phyloP scores from a whole-genome alignment of 2,329 filamentous ascomycete species.

The Paracorniculantispora psalliotae region DNA sequence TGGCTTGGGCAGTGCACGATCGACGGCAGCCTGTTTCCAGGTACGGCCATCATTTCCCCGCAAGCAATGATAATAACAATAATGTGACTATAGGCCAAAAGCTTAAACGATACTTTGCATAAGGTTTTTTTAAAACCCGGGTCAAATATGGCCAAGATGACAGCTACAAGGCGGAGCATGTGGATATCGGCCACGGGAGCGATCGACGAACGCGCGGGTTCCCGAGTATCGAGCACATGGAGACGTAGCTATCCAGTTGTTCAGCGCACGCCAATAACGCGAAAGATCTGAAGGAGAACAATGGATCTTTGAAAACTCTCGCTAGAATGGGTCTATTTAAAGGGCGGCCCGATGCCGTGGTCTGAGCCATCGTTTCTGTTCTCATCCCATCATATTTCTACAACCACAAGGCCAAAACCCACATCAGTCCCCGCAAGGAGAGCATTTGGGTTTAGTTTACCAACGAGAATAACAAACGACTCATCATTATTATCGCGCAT shows the following conservation, averaged over 20 bases:
- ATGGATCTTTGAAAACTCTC: not conserved
- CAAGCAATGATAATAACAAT: not conserved
- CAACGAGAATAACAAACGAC: not conserved
- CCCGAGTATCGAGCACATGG: not conserved
- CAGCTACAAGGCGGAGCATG: slow-evolving; percentile 9
- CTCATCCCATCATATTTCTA: not conserved
- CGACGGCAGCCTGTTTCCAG: not conserved
- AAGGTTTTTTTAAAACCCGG: not conserved
- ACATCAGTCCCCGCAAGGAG: slow-evolving; percentile 7
- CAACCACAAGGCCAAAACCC: slow-evolving; percentile 5
- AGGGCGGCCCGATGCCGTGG: not conserved
- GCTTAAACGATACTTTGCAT: not conserved
- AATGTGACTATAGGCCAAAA: not conserved
- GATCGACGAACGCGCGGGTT: slow-evolving; percentile 1
- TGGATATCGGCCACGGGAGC: slow-evolving; percentile 11
- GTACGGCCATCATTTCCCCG: not conserved
- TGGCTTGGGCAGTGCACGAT: slow-evolving; percentile 1
- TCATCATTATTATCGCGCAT: slow-evolving; percentile 7
- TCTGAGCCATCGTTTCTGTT: not conserved
- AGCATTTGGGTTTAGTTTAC: not conserved
- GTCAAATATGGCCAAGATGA: not conserved
- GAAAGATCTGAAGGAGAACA: not conserved
- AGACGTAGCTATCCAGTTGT: not conserved
- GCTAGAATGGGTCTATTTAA: not conserved
- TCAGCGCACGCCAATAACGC: not conserved